Conservation (phyloP, 768 basidiomycete genomes). For the Thelephora ganbajun region DNA sequence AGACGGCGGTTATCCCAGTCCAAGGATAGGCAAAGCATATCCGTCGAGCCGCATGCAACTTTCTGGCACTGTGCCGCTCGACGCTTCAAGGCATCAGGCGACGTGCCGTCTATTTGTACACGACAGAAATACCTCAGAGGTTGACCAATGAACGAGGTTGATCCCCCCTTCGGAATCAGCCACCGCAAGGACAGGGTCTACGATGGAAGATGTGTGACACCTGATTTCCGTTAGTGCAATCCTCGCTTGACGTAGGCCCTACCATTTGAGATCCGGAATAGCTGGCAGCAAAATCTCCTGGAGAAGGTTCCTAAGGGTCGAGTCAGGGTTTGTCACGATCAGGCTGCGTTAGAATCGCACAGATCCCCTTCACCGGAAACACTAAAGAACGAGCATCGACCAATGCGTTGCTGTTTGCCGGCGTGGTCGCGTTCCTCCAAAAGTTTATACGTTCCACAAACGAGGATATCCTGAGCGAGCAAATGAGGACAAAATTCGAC, state of each 20-base stretch:
- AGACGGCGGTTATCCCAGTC: constrained; percentile 78
- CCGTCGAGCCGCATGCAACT: constrained; percentile 33
- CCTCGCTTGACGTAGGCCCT: constrained; percentile 1
- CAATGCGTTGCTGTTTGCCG: constrained; percentile 32
- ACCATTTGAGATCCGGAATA: constrained; percentile 95
- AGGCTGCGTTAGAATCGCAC: constrained; percentile 17
- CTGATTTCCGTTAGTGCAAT: constrained; percentile 18
- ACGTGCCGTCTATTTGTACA: too few relatives aligned
- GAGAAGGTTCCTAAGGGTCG: constrained; percentile 25
- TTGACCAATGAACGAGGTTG: constrained; percentile 43
- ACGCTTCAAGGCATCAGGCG: too few relatives aligned
- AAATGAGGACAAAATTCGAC: constrained; percentile 81
- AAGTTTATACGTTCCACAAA: constrained; percentile 88
- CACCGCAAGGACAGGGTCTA: constrained; percentile 43
- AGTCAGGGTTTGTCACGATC: not conserved
- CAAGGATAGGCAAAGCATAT: constrained; percentile 73
- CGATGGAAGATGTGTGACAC: constrained; percentile 38
- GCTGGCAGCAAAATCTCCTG: constrained; percentile 68
- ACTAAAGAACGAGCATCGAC: constrained; percentile 62
- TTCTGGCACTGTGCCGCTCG: too few relatives aligned
- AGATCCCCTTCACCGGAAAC: constrained; percentile 20
- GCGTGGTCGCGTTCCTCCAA: constrained; percentile 8
- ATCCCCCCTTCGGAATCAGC: constrained; percentile 81
- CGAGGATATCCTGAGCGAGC: constrained; percentile 46
- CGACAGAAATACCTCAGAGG: constrained; percentile 15